Evolutionary conservation across 768 basidiomycete species (phyloP).

Genomic region (Paxillus involutus): DNA sequence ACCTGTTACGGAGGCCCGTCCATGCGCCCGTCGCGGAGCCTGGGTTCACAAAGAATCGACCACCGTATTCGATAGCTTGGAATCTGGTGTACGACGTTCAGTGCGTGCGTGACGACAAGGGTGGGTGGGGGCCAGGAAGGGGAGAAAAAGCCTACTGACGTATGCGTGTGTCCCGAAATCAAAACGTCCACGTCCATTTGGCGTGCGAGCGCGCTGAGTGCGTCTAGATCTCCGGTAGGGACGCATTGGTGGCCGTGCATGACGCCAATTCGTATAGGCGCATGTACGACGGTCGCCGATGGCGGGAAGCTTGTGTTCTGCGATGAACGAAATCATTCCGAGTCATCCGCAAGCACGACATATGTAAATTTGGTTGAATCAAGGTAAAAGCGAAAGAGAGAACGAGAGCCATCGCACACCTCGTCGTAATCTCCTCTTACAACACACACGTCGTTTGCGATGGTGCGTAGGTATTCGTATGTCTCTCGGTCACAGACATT

Average conservation of each 20-base stretch:
- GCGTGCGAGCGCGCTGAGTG: conserved; percentile 82
- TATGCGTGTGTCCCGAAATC: conserved; percentile 91
- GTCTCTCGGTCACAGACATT: conserved; percentile 98
- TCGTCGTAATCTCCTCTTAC: conserved; percentile 97
- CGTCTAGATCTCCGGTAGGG: conserved; percentile 89
- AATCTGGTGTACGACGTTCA: conserved; percentile 50
- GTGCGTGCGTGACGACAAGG: neutral
- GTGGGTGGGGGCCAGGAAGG: no score
- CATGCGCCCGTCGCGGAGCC: conserved; percentile 95
- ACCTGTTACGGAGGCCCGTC: conserved; percentile 51
- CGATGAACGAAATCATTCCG: no score
- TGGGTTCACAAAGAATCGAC: conserved; percentile 93
- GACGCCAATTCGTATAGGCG: conserved; percentile 87
- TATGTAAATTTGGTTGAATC: neutral
- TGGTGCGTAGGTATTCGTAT: conserved; percentile 91
- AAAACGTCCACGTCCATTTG: conserved; percentile 99
- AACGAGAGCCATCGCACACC: conserved; percentile 41
- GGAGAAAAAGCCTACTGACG: conserved; percentile 48
- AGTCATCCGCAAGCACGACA: neutral
- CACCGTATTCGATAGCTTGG: conserved; percentile 90
- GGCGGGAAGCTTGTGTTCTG: conserved; percentile 76
- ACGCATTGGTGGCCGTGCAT: conserved; percentile 94
- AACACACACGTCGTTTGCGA: conserved; percentile 90
- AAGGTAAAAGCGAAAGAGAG: neutral
- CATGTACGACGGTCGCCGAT: conserved; percentile 77